Evolutionary conservation across 139 green algal genomes (phyloP), one percentile per base, ranked within the genome.

Genomic region (Chlamydomonas schloesseri): DNA sequence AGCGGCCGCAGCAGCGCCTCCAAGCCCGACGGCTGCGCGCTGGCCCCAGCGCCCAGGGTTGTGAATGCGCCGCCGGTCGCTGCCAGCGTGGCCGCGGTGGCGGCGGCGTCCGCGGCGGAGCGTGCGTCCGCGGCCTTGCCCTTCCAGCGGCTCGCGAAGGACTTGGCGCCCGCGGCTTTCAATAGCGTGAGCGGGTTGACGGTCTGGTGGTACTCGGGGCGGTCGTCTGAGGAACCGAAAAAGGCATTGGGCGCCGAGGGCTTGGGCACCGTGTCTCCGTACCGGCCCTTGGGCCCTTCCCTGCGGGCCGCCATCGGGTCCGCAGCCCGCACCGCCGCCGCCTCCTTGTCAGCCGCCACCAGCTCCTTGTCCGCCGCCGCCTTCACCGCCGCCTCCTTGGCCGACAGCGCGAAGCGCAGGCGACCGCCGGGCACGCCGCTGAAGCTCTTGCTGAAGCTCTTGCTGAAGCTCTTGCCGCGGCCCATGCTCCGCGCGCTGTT

Each of bases 161-260:
- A 34, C 68, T 77, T 77, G 31, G 80, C 68, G 26, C 17, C 29
- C n/a, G 47, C 68, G 0, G 68, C n/a, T 1, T 23, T 34, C 33
- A 57, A 4, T 0, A 86, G n/a, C 21, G 9, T 47, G 23, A 78
- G 18, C 1, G 80, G 67, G 29, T 58, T 70, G 26, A 57, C 18
- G 50, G 23, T 28, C 23, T 53, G 36, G 4, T 76, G 67, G 47
- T 78, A 86, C 80, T 86, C 80, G 47, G 80, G 80, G 1, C 80
- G 67, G 53, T 86, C 80, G 36, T n/a, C 68, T 3, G 67, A 29
- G 21, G 67, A 70, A 23, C 80, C 80, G 68, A 78, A 86, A 33
- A 86, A 86, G 23, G 80, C 80, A 26, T 76, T 86, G 31, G 80
- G 80, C 21, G 80, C 80, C 20, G 80, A 68, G 14, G 80, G 80